phyloP scores from a whole-genome alignment of 1,284 basidiomycete species.

The Mycosarcoma maydis region DNA sequence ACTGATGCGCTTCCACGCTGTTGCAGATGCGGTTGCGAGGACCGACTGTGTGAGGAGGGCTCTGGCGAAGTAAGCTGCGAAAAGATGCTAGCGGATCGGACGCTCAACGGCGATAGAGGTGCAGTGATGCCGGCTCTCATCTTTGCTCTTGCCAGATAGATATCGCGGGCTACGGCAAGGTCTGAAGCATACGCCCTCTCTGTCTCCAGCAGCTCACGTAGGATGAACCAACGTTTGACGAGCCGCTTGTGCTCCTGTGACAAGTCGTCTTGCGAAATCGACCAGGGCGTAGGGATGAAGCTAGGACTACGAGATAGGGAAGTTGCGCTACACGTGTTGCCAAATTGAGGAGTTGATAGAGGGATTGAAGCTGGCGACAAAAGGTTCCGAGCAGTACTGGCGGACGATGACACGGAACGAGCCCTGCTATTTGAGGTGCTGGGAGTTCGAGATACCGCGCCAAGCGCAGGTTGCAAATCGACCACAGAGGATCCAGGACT shows the following conservation, averaged over 20 bases:
- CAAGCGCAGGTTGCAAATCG: conserved; percentile 10
- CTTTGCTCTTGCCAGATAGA: conserved; percentile 72
- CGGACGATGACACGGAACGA: conserved; percentile 26
- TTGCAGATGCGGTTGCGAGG: conserved; percentile 30
- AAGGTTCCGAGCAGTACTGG: conserved; percentile 23
- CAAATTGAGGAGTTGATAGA: conserved; percentile 16
- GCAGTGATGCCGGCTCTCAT: conserved; percentile 55
- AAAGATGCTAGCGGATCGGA: conserved; percentile 30
- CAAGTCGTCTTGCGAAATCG: conserved; percentile 37
- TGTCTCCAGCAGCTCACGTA: conserved; percentile 76
- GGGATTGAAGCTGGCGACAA: conserved; percentile 14
- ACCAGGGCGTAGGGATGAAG: conserved; percentile 24
- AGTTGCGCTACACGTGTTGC: conserved; percentile 3
- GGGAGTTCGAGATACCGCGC: conserved; percentile 2
- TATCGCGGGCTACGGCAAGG: conserved; percentile 81
- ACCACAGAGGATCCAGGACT: conserved; percentile 24
- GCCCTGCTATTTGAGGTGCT: conserved; percentile 3
- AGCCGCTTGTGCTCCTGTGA: conserved; percentile 60
- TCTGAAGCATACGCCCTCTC: conserved; percentile 89
- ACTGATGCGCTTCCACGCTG: conserved; percentile 16
- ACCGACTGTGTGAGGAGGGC: conserved; percentile 10
- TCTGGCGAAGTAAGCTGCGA: conserved; percentile 39
- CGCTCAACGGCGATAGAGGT: conserved; percentile 35
- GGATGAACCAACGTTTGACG: conserved; percentile 81
- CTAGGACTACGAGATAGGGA: conserved; percentile 23